A percentile compares a stretch with the other conserved stretches of the same genome.
Evolutionary conservation across 2,329 filamentous ascomycete species (phyloP).

Genomic region (Colletotrichum sojae): DNA sequence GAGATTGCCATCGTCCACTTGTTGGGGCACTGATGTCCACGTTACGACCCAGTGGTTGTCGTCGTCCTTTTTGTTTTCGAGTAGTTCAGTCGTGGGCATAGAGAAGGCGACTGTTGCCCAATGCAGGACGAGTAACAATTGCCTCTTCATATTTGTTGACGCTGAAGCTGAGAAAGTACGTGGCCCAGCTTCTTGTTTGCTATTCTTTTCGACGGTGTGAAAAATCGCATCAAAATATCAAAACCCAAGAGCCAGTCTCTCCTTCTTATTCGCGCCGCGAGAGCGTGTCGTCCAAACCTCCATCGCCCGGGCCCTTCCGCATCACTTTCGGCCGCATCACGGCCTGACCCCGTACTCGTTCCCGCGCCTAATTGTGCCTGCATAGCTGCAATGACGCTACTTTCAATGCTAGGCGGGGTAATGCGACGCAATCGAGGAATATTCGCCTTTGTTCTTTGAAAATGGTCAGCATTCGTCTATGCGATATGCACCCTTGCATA

Average conservation of each 20-base stretch:
- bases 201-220: too few species aligned
- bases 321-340: not conserved
- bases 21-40: constrained; percentile 77
- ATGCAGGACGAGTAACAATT: not conserved
- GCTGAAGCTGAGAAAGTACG: too few species aligned
- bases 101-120: constrained; percentile 3
- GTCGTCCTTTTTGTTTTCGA: constrained; percentile 41
- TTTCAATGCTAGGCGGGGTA: too few species aligned
- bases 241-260: too few species aligned
- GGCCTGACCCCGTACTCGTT: not conserved
- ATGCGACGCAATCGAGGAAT: too few species aligned
- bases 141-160: not conserved
- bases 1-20: constrained; percentile 73
- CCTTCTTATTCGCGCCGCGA: not conserved
- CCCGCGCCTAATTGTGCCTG: not conserved
- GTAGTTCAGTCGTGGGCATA: not conserved
- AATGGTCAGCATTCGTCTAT: too few species aligned
- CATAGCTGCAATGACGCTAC: too few species aligned
- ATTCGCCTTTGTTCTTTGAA: too few species aligned
- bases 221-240: not conserved
- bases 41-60: constrained; percentile 72
- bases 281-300: not conserved
- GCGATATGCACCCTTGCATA: too few species aligned
- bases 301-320: not conserved
- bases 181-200: too few species aligned